Percentiles rank a stretch among this genome's conserved stretches.
phyloP scores from a whole-genome alignment of 257 asterid genomes.

The Datura wrightii region DNA sequence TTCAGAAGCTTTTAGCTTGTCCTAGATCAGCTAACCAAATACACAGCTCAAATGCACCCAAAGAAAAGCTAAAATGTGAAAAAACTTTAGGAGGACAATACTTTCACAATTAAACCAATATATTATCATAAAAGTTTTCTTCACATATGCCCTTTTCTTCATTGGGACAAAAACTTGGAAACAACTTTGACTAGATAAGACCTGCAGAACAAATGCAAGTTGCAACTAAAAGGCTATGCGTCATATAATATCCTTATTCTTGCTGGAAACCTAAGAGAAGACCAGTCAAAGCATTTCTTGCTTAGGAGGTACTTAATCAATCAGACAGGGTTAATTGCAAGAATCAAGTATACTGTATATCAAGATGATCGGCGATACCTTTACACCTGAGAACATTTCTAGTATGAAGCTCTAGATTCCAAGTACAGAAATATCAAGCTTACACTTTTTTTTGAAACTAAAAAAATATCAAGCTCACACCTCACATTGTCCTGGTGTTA shows the following conservation, averaged over 20 bases:
- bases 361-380: neutral
- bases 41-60: conserved; percentile 7
- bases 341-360: neutral
- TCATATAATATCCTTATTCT: neutral
- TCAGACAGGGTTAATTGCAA: conserved; percentile 14
- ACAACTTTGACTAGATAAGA: neutral
- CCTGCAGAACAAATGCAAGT: neutral
- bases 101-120: conserved; percentile 3
- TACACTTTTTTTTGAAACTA: no score
- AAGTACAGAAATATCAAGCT: neutral
- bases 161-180: neutral
- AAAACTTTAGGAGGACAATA: neutral
- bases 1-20: conserved; percentile 30
- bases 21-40: conserved; percentile 27
- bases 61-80: neutral
- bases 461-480: no score
- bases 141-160: neutral
- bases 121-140: conserved; percentile 18
- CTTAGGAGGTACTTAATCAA: conserved; percentile 5
- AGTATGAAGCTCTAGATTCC: conserved; percentile 24
- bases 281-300: conserved; percentile 2
- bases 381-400: conserved; percentile 15
- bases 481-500: conserved; percentile 18
- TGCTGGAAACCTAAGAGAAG: neutral
- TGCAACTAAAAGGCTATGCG: conserved; percentile 21